phyloP scores from a whole-genome alignment of 1,139 yeast species.

The Trichomonascaceae sp. region DNA sequence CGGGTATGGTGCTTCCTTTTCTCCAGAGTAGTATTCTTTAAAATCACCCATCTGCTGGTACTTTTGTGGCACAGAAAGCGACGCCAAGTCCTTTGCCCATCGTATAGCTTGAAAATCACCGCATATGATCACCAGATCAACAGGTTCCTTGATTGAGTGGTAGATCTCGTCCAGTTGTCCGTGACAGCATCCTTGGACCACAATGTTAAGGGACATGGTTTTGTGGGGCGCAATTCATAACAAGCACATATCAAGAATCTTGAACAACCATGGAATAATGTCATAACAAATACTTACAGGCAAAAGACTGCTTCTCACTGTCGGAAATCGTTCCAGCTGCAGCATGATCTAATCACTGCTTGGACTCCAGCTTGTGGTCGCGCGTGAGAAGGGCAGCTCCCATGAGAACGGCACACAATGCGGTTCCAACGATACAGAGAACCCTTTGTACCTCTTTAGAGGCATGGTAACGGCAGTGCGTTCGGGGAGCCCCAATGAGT shows the following conservation, averaged over 20 bases:
- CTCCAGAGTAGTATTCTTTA: constrained; percentile 53
- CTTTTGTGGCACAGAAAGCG: constrained; percentile 48
- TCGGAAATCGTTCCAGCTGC: too few relatives aligned
- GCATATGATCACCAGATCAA: constrained; percentile 63
- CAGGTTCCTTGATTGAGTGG: constrained; percentile 25
- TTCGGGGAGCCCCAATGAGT: constrained; percentile 50
- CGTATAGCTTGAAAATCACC: constrained; percentile 82
- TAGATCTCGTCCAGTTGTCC: constrained; percentile 65
- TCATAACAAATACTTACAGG: too few relatives aligned
- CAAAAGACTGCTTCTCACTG: too few relatives aligned
- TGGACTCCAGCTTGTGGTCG: constrained; percentile 34
- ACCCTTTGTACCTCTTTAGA: constrained; percentile 48
- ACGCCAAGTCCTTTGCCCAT: constrained; percentile 44
- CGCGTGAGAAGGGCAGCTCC: constrained; percentile 37
- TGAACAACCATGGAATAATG: too few relatives aligned
- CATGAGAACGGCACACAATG: constrained; percentile 42
- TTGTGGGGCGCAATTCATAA: too few relatives aligned
- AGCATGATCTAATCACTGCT: constrained; percentile 28
- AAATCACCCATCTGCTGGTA: constrained; percentile 60
- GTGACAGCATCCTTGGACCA: constrained; percentile 90
- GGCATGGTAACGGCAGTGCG: constrained; percentile 43
- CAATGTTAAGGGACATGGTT: constrained; percentile 34
- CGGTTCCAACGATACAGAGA: constrained; percentile 44
- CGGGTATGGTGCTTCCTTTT: constrained; percentile 50
- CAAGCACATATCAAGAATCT: too few relatives aligned